Evolutionary conservation across 495 filamentous ascomycete genomes (phyloP), one percentile per base, ranked within the genome.

Genomic region (Neurospora hispaniola): DNA sequence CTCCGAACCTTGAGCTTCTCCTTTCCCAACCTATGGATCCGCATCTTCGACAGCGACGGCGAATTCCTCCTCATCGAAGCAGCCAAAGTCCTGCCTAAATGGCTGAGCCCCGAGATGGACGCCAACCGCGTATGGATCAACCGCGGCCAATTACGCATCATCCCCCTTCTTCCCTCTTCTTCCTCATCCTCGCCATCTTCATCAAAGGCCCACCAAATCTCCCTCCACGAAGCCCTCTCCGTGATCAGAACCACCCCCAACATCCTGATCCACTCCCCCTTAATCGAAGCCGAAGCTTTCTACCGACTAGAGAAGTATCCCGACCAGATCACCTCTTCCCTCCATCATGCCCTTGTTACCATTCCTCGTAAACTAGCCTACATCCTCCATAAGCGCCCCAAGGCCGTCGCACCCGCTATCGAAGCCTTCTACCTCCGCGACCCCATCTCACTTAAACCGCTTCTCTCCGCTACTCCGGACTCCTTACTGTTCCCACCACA

Each of bases 21-120:
- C 71, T 93, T 92, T 74, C 85, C 87, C 70, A 87, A 92, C 71
- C 83, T 94, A 9, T 98, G 95, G 96, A 86, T 94, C 48, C 88
- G 90, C 69, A 87, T 97, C 6, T 88, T 85, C 74, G 96, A 99
- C 80, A 90, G 89, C 35, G 96, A 98, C 83, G 96, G 96, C 73
- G 93, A 99, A 77, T 99, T 99, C 76, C 87, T 99, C 42, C 88
- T 98, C 69, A 90, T 97, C 76, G 96, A 99, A 82, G 96, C 96
- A 42, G 95, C 96, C 20, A 94, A 92, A 68, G 89, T 89, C 16
- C 84, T 98, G 2, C 96, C 96, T 16, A 88, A 86, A 44, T 98
- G 96, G 96, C 81, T 99, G 71, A 97, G 92, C 75, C 96, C 96
- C 0, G 96, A 98, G 73, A 89, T 96, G 14, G 93, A 95, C 71